Percentiles rank a stretch among this genome's conserved stretches.
Evolutionary conservation across 306 rosid genomes (phyloP).

Genomic region (Cicer pinnatifidum): DNA sequence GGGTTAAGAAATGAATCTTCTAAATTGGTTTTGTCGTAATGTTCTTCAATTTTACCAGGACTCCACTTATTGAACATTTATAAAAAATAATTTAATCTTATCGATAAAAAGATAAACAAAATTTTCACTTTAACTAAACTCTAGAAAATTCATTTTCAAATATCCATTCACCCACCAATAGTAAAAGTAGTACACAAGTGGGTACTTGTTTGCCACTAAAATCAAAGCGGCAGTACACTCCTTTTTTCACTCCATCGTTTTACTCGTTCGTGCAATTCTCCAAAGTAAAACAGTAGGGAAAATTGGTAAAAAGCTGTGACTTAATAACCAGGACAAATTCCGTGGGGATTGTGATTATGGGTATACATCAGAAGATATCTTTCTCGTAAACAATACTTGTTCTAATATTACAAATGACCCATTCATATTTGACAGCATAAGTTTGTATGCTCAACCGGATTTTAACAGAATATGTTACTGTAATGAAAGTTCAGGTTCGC

Average conservation of each 20-base stretch:
- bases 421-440: conserved; percentile 1
- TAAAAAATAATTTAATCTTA: too few species aligned
- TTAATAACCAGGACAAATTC: background rate
- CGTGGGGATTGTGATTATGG: background rate
- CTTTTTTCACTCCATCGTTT: conserved; percentile 2
- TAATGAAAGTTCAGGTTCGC: background rate
- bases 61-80: too few species aligned
- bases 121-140: background rate
- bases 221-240: background rate
- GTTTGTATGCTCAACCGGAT: conserved; percentile 4
- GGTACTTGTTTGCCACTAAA: background rate
- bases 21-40: background rate
- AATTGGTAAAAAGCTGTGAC: conserved; percentile 3
- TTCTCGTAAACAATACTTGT: background rate
- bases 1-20: background rate
- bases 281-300: background rate
- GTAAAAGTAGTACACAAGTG: background rate
- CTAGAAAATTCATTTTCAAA: background rate
- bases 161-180: background rate
- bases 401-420: background rate
- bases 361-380: conserved; percentile 3
- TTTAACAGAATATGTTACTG: conserved; percentile 20
- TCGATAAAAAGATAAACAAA: background rate
- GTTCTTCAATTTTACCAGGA: too few species aligned
- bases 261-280: background rate